phyloP scores from a whole-genome alignment of 2,329 filamentous ascomycete species.

The Pseudogymnoascus pannorum region DNA sequence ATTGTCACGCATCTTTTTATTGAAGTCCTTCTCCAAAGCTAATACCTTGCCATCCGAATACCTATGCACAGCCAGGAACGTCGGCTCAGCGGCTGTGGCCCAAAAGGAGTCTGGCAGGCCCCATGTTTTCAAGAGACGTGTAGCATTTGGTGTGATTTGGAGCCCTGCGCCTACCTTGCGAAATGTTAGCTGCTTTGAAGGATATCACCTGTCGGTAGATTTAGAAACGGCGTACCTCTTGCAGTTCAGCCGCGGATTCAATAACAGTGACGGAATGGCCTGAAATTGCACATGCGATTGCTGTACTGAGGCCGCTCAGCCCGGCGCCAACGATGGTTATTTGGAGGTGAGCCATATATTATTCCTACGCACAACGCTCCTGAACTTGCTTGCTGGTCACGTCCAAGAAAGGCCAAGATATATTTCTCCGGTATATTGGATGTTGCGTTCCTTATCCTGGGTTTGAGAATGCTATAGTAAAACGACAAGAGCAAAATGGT shows the following conservation, averaged over 20 bases:
- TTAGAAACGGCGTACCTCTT: conserved; percentile 32
- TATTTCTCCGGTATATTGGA: background rate
- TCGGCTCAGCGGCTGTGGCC: conserved; percentile 20
- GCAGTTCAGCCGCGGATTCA: conserved; percentile 34
- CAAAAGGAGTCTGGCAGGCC: conserved; percentile 18
- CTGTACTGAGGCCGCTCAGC: conserved; percentile 43
- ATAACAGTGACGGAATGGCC: conserved; percentile 35
- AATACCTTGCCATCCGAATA: conserved; percentile 39
- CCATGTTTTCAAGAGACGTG: conserved; percentile 22
- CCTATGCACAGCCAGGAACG: conserved; percentile 40
- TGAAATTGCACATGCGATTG: conserved; percentile 23
- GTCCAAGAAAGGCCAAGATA: background rate
- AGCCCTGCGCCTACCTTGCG: conserved; percentile 35
- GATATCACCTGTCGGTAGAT: conserved; percentile 29
- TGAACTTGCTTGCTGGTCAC: background rate
- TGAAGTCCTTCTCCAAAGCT: conserved; percentile 22
- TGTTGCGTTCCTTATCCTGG: background rate
- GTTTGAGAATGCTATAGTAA: background rate
- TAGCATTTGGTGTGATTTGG: conserved; percentile 24
- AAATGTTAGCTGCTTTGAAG: conserved; percentile 38
- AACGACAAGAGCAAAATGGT: background rate
- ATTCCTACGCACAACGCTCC: background rate
- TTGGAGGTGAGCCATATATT: conserved; percentile 11
- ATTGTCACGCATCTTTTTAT: conserved; percentile 19
- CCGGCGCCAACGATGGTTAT: conserved; percentile 49